A percentile compares a stretch with the other conserved stretches of the same genome.
phyloP scores from a whole-genome alignment of 305 asterid species.

The Plantago coronopus region DNA sequence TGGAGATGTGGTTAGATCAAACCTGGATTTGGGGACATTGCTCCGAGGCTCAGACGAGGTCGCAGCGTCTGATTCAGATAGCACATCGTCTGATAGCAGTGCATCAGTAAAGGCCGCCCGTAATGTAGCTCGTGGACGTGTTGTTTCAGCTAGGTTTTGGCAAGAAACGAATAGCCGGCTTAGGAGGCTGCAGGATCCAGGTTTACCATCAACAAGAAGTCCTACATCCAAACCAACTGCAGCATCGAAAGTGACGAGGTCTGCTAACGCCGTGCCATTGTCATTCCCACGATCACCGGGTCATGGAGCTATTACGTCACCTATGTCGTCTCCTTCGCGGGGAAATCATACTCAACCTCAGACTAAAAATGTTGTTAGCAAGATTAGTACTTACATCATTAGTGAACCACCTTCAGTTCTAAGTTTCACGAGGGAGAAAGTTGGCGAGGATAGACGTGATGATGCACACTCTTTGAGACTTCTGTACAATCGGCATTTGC shows the following conservation, averaged over 20 bases:
- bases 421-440: conserved; percentile 89
- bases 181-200: conserved; percentile 91
- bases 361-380: conserved; percentile 66
- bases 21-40: conserved; percentile 50
- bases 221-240: conserved; percentile 56
- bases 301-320: conserved; percentile 59
- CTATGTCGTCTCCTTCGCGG: conserved; percentile 61
- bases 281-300: conserved; percentile 65
- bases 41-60: conserved; percentile 41
- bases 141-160: conserved; percentile 83
- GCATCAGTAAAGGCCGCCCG: conserved; percentile 48
- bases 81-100: conserved; percentile 79
- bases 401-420: conserved; percentile 84
- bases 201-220: conserved; percentile 63
- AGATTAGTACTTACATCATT: conserved; percentile 50
- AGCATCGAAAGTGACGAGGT: conserved; percentile 59
- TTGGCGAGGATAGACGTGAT: conserved; percentile 72
- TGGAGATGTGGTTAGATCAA: conserved; percentile 43
- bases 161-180: conserved; percentile 88
- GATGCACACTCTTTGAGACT: conserved; percentile 89
- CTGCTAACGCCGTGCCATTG: conserved; percentile 43
- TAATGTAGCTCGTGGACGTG: conserved; percentile 58
- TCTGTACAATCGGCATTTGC: conserved; percentile 82
- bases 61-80: conserved; percentile 83
- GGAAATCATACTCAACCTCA: conserved; percentile 63